Conservation (phyloP, 345 rosid species). For the Jatropha curcas region DNA sequence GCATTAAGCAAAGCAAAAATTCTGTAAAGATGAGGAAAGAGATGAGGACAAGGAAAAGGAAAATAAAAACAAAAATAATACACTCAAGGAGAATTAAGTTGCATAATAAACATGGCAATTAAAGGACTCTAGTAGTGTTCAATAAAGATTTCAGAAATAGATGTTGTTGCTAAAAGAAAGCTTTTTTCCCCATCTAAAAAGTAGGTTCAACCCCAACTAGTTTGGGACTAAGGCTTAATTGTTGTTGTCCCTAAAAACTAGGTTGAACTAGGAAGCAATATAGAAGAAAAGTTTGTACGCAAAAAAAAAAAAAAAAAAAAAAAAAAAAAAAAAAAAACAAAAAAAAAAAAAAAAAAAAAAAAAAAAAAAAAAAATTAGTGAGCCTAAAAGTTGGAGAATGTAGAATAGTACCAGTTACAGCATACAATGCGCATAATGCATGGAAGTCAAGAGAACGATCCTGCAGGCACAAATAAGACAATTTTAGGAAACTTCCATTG, state of each 20-base stretch:
- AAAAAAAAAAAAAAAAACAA: conserved; percentile 3
- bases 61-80: no score
- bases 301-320: background rate
- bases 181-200: no score
- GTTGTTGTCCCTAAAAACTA: no score
- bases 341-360: background rate
- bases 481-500: conserved; percentile 21
- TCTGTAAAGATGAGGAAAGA: no score
- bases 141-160: background rate
- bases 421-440: conserved; percentile 85
- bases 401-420: conserved; percentile 79
- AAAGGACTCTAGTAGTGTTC: background rate
- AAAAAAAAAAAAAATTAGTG: background rate
- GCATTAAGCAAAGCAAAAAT: no score
- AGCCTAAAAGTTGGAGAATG: conserved; percentile 1
- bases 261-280: background rate
- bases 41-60: no score
- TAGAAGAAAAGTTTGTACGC: background rate
- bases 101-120: background rate
- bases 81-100: background rate
- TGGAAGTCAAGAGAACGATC: conserved; percentile 95
- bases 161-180: no score
- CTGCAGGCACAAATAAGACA: conserved; percentile 43
- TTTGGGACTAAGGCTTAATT: no score
- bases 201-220: no score